Percentiles rank a stretch among this genome's conserved stretches.
phyloP scores from a whole-genome alignment of 208 protist species.

The Plasmodiophora brassicae region DNA sequence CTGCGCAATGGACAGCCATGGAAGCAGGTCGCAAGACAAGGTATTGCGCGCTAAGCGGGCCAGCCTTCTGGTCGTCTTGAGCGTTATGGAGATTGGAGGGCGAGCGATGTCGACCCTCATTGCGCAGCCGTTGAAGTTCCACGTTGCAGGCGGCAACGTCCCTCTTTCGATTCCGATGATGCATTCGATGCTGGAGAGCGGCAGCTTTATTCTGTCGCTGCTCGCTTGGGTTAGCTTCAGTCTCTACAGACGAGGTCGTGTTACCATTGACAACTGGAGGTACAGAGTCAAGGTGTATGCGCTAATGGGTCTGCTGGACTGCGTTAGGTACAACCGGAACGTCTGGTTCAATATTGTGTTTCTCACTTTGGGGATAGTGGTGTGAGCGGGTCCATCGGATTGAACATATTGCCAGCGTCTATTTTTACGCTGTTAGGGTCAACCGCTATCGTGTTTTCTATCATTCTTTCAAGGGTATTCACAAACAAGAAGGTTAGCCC shows the following conservation, averaged over 20 bases:
- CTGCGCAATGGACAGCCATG: no score
- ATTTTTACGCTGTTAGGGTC: slow-evolving; percentile 1
- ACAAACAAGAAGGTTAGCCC: no score
- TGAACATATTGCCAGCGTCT: background rate
- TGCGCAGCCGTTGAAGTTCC: background rate
- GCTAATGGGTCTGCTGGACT: background rate
- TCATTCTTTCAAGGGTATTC: background rate
- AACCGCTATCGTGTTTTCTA: background rate
- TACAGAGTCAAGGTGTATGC: background rate
- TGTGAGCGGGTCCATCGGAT: background rate
- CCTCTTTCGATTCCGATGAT: background rate
- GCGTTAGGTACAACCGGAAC: background rate
- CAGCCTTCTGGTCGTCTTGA: background rate
- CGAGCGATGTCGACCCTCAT: background rate
- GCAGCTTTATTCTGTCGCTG: background rate
- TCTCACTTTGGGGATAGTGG: no score
- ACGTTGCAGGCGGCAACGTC: no score
- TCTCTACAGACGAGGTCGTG: background rate
- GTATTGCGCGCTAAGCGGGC: no score
- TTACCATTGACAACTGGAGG: background rate
- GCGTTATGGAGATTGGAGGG: background rate
- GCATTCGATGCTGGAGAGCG: background rate
- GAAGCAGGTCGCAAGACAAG: no score
- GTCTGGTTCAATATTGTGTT: no score
- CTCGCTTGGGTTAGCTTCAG: background rate